A percentile compares a stretch with the other conserved stretches of the same genome.
These are phyloP conservation scores for Yamadazyma triangularis DNA, from an alignment of 1,139 yeast genomes.

Conservation along the genomic window DNA sequence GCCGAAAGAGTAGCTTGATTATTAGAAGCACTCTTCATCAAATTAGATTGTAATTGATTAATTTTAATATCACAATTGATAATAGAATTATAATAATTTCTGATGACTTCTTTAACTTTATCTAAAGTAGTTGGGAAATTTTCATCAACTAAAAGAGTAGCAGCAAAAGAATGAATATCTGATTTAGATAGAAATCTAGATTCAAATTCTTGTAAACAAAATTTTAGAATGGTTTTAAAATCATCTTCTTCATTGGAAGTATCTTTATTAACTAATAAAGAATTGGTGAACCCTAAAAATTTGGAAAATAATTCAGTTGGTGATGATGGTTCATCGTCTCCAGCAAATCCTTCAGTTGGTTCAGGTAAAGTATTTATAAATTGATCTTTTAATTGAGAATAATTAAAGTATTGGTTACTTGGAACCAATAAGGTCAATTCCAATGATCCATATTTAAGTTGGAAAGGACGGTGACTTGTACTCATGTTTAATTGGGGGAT, in stretches of 20 bases:
- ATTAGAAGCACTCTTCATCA: slow-evolving; percentile 42
- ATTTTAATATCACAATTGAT: slow-evolving; percentile 2
- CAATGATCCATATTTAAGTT: slow-evolving; percentile 76
- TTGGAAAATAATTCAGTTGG: slow-evolving; percentile 82
- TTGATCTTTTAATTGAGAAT: slow-evolving; percentile 85
- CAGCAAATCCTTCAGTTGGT: slow-evolving; percentile 79
- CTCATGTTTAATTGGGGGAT: slow-evolving; percentile 12
- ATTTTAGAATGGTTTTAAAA: slow-evolving; percentile 63
- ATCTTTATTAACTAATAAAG: slow-evolving; percentile 20
- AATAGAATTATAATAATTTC: slow-evolving; percentile 53
- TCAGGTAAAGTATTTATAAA: slow-evolving; percentile 74
- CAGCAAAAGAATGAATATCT: slow-evolving; percentile 89
- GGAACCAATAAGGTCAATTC: slow-evolving; percentile 90
- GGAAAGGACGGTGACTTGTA: slow-evolving; percentile 54
- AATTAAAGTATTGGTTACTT: slow-evolving; percentile 69
- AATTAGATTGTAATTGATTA: slow-evolving; percentile 41
- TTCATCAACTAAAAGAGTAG: slow-evolving; percentile 53
- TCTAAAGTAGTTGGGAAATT: slow-evolving; percentile 59
- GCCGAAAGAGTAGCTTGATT: slow-evolving; percentile 64
- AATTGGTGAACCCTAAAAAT: slow-evolving; percentile 62
- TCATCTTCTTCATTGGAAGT: slow-evolving; percentile 50
- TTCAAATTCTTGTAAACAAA: slow-evolving; percentile 79
- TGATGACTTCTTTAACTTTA: slow-evolving; percentile 71
- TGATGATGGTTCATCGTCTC: slow-evolving; percentile 85
- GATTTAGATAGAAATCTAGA: slow-evolving; percentile 49